A percentile compares a stretch with the other conserved stretches of the same genome.
Conservation (phyloP, 306 rosid species). For the Lathyrus sativus region DNA sequence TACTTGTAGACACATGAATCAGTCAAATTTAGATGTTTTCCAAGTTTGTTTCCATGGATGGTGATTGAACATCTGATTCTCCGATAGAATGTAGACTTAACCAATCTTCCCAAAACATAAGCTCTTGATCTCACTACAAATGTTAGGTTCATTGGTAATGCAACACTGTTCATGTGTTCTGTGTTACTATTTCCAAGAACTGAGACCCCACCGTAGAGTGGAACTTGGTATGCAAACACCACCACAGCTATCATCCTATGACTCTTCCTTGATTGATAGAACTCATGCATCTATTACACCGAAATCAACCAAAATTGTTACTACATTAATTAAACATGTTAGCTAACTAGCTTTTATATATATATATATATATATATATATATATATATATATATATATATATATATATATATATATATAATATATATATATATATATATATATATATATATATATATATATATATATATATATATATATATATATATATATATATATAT, state of each 20-base stretch:
- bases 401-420: too few relatives aligned
- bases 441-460: too few relatives aligned
- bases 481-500: too few relatives aligned
- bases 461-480: too few relatives aligned
- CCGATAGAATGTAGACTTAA: constrained; percentile 71
- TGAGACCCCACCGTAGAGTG: constrained; percentile 77
- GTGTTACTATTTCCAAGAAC: constrained; percentile 40
- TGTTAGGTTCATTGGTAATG: constrained; percentile 71
- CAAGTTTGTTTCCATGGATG: constrained; percentile 63
- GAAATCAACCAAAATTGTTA: not conserved
- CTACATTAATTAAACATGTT: too few relatives aligned
- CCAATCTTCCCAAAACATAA: constrained; percentile 71
- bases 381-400: too few relatives aligned
- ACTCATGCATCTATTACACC: constrained; percentile 54
- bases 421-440: too few relatives aligned
- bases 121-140: constrained; percentile 82
- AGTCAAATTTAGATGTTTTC: constrained; percentile 57
- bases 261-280: constrained; percentile 64
- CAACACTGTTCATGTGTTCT: constrained; percentile 42
- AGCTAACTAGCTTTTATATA: too few relatives aligned
- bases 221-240: constrained; percentile 68
- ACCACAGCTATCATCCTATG: constrained; percentile 48
- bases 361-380: too few relatives aligned
- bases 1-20: constrained; percentile 62
- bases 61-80: constrained; percentile 69